Evolutionary conservation across 139 green algal species (phyloP), one percentile per base, ranked within the genome.

Genomic region (Picochlorum sp.): DNA sequence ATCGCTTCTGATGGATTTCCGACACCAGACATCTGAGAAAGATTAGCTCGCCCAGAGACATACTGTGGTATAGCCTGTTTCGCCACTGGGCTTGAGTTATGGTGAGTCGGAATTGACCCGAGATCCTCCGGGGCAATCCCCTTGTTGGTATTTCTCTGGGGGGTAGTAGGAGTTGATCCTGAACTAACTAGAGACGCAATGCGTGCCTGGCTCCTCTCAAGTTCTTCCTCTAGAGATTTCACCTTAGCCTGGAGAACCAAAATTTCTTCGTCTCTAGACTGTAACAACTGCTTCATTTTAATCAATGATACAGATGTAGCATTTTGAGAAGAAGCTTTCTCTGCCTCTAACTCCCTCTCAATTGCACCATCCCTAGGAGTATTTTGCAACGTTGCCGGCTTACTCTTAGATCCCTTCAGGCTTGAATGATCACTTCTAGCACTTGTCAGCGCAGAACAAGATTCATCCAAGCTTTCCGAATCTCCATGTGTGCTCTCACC

Each of bases 401-500:
- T 47, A 47, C 22, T 47, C 22, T 16, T 20, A 47, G n/a, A n/a
- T n/a, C 39, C 22, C 39, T 47, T 47, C 22, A 47, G 22, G 9
- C 39, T 47, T 9, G 39, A 41, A 14, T 30, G 20, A 59, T 59
- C 52, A 59, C 52, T 59, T 30, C 52, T 51, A 30, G 20, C 50
- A 44, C 29, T 47, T 3, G 29, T 56, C 29, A 56, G n/a, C 20
- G 22, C 53, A 6, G 22, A 43, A 36, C 20, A 59, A 18, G 47
- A 12, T 9, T 12, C 12, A 12, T 59, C 24, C 20, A 26, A n/a
- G 26, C 24, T 59, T n/a, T 47, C 39, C 22, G 52, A 59, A 28
- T 40, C 7, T 24, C 4, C 33, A 25, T 36, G 31, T 29, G 39
- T 14, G 31, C 36, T 39, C 33, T 47, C 18, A n/a, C n/a, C n/a